phyloP scores from a whole-genome alignment of 192 early-diverging fungal species.

The Rhizoclosmatium sp. region DNA sequence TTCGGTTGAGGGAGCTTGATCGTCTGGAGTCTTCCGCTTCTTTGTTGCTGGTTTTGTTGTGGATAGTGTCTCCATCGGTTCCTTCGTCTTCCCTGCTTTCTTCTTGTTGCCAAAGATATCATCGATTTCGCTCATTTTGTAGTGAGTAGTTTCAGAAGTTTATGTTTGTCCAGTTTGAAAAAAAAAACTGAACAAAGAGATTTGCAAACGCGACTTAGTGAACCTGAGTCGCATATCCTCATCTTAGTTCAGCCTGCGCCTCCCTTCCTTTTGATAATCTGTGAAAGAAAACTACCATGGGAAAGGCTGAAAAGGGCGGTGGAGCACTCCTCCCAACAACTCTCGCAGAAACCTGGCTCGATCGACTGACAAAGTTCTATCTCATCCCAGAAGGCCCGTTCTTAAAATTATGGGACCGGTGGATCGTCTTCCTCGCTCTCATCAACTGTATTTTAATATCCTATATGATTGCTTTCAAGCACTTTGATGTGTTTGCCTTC shows the following conservation, averaged over 20 bases:
- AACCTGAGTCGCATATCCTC: no score
- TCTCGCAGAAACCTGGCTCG: slow-evolving; percentile 47
- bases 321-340: slow-evolving; percentile 43
- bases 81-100: background rate
- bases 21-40: background rate
- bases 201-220: background rate
- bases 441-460: slow-evolving; percentile 50
- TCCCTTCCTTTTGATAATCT: background rate
- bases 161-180: background rate
- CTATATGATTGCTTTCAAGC: slow-evolving; percentile 62
- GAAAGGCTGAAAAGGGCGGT: slow-evolving; percentile 36
- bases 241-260: background rate
- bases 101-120: slow-evolving; percentile 31
- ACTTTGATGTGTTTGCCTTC: slow-evolving; percentile 43
- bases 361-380: slow-evolving; percentile 55
- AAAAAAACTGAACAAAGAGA: background rate
- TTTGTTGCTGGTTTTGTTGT: background rate
- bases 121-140: slow-evolving; percentile 29
- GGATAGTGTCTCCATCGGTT: background rate
- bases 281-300: background rate
- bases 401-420: slow-evolving; percentile 45
- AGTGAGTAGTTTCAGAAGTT: background rate
- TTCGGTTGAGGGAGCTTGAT: background rate
- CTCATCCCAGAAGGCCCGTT: slow-evolving; percentile 57
- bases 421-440: slow-evolving; percentile 53